These are phyloP conservation scores for Ballota nigra DNA, from an alignment of 257 asterid species.

Conservation along the genomic window DNA sequence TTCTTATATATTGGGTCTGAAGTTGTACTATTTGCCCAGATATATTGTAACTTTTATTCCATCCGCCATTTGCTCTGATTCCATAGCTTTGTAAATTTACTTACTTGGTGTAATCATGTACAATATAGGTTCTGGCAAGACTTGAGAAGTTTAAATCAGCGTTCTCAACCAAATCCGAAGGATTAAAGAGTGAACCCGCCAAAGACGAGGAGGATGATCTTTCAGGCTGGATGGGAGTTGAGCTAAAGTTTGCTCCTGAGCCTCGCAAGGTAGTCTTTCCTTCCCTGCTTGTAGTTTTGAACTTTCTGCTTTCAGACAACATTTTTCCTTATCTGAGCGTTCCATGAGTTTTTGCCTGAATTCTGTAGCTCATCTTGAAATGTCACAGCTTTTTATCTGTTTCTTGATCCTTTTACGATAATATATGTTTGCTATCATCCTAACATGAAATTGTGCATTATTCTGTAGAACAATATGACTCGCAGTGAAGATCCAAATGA, in stretches of 20 bases:
- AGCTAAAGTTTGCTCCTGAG: conserved; percentile 72
- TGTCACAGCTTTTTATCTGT: not conserved
- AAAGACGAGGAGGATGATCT: conserved; percentile 50
- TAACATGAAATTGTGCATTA: conserved; percentile 12
- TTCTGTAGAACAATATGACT: conserved; percentile 74
- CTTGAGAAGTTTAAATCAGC: conserved; percentile 69
- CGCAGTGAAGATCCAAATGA: conserved; percentile 87
- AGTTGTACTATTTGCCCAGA: not conserved
- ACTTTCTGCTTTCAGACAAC: not conserved
- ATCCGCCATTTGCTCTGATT: conserved; percentile 12
- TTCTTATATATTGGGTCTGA: conserved; percentile 6
- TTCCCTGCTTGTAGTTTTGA: conserved; percentile 3
- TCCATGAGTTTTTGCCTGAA: conserved; percentile 1
- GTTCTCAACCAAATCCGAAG: conserved; percentile 45
- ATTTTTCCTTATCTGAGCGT: not conserved
- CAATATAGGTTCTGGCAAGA: conserved; percentile 59
- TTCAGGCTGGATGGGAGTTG: conserved; percentile 61
- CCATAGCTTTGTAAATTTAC: not conserved
- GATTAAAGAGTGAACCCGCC: conserved; percentile 33
- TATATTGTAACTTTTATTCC: not conserved
- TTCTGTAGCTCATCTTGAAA: conserved; percentile 15
- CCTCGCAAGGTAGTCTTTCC: conserved; percentile 59
- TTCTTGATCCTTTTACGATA: not conserved
- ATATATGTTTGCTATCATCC: not conserved
- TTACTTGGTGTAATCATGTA: conserved; percentile 20